These are phyloP conservation scores for Penicillium sp. DNA, from an alignment of 2,329 filamentous ascomycete species.

Conservation along the genomic window DNA sequence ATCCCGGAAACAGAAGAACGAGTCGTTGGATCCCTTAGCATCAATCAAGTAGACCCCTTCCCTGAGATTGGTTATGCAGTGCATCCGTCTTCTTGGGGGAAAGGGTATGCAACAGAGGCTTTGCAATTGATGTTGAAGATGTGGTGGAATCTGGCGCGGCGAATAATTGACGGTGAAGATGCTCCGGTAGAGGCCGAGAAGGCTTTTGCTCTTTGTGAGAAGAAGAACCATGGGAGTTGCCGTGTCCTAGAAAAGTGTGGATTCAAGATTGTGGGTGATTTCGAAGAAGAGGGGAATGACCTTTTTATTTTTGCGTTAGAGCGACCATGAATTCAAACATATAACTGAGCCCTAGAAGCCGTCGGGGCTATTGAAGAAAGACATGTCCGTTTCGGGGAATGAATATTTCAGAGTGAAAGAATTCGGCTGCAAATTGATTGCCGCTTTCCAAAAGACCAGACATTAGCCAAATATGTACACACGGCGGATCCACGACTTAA, in stretches of 20 bases:
- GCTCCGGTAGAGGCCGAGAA: constrained; percentile 10
- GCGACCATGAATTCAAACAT: background rate
- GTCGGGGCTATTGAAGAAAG: background rate
- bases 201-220: constrained; percentile 22
- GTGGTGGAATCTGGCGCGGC: constrained; percentile 26
- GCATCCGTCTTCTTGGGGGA: constrained; percentile 25
- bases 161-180: background rate
- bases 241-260: constrained; percentile 27
- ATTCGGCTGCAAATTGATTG: background rate
- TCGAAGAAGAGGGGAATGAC: constrained; percentile 10
- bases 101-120: constrained; percentile 30
- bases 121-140: constrained; percentile 21
- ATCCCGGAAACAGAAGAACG: constrained; percentile 8
- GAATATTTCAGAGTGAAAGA: no score
- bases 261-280: constrained; percentile 11
- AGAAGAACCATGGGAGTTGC: constrained; percentile 17
- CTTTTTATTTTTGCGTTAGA: constrained; percentile 15
- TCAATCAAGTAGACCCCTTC: constrained; percentile 20
- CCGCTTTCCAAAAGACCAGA: background rate
- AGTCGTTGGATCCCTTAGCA: constrained; percentile 24
- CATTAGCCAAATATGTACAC: background rate
- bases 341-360: background rate
- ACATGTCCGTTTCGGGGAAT: no score
- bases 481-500: background rate
- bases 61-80: constrained; percentile 29